Conservation (phyloP, 306 rosid genomes). For the Medicago arabica region DNA sequence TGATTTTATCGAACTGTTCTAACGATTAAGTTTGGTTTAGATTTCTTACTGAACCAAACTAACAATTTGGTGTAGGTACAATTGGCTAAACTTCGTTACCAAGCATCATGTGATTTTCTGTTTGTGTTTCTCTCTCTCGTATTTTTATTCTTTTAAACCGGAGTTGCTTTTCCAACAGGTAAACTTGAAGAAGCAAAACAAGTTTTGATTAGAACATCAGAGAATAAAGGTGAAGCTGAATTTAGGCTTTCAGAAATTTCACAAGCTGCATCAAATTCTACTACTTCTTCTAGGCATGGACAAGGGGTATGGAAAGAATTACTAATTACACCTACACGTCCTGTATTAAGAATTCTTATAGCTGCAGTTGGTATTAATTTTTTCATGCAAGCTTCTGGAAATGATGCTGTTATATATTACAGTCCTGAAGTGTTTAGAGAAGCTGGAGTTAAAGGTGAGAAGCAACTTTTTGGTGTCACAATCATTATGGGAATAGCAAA, state of each 20-base stretch:
- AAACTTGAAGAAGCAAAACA: slow-evolving; percentile 57
- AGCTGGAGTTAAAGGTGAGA: slow-evolving; percentile 65
- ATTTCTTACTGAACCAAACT: neutral
- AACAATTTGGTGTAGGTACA: neutral
- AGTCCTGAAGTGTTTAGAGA: slow-evolving; percentile 74
- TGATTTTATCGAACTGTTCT: no score
- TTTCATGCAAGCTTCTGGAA: slow-evolving; percentile 95
- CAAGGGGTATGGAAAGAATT: slow-evolving; percentile 74
- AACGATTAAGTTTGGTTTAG: neutral
- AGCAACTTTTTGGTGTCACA: slow-evolving; percentile 65
- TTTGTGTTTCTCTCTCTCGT: neutral
- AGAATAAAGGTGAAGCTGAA: slow-evolving; percentile 64
- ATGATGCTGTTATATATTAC: slow-evolving; percentile 91
- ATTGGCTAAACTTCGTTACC: neutral
- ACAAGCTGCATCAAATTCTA: slow-evolving; percentile 44
- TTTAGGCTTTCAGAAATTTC: slow-evolving; percentile 60
- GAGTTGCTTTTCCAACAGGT: slow-evolving; percentile 33
- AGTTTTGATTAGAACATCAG: slow-evolving; percentile 61
- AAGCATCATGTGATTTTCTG: neutral
- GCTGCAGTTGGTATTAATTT: slow-evolving; percentile 82
- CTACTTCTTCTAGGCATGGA: slow-evolving; percentile 15
- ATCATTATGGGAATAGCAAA: slow-evolving; percentile 74
- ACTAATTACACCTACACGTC: slow-evolving; percentile 57
- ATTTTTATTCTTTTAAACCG: neutral
- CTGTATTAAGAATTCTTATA: slow-evolving; percentile 60